phyloP scores from a whole-genome alignment of 306 rosid species.

The Rubus idaeus region DNA sequence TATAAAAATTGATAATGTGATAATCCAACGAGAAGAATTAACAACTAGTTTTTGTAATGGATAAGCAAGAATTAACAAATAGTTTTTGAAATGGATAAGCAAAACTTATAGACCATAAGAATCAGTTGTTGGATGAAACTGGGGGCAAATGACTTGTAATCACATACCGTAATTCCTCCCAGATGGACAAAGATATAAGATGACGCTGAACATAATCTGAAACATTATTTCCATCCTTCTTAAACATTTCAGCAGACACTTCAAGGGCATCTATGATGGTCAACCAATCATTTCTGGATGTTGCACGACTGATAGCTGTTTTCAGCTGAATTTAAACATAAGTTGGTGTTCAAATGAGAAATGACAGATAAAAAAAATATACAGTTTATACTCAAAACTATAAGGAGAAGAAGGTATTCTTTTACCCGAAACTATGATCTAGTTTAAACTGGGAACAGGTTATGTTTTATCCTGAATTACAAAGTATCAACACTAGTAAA shows the following conservation, averaged over 20 bases:
- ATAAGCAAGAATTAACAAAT: not conserved
- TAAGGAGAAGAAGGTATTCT: not conserved
- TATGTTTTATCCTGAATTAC: not conserved
- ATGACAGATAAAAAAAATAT: not conserved
- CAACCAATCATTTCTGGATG: slow-evolving; percentile 72
- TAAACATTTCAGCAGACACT: slow-evolving; percentile 92
- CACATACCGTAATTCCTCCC: slow-evolving; percentile 93
- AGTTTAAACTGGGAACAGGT: not conserved
- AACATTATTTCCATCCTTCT: slow-evolving; percentile 86
- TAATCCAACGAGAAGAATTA: not conserved
- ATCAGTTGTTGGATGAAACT: not conserved
- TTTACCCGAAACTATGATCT: not conserved
- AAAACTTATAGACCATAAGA: not conserved
- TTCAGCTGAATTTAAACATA: slow-evolving; percentile 65
- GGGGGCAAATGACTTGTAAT: slow-evolving; percentile 12
- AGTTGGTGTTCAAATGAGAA: slow-evolving; percentile 10
- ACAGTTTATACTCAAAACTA: not conserved
- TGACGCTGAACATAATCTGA: slow-evolving; percentile 86
- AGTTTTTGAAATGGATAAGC: not conserved
- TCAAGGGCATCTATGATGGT: slow-evolving; percentile 97
- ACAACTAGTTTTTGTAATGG: not conserved
- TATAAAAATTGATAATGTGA: not conserved
- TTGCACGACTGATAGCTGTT: slow-evolving; percentile 92
- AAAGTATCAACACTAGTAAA: not conserved
- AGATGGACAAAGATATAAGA: slow-evolving; percentile 88